Evolutionary conservation across 805 yeast species (phyloP).

Genomic region (Starmerella lactis-condensi): DNA sequence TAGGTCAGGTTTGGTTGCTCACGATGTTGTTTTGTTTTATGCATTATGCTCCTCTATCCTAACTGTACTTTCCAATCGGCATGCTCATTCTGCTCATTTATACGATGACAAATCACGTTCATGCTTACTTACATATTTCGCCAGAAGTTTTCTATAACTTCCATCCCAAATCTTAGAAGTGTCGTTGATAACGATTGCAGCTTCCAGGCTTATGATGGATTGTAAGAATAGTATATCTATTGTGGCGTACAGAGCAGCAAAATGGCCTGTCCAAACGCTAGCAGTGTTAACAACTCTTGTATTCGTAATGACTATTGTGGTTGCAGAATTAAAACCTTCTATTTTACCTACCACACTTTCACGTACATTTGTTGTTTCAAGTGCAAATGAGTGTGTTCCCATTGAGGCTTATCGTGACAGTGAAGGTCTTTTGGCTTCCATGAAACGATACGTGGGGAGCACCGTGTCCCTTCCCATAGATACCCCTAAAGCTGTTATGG

Average conservation of each 20-base stretch:
- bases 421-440: background rate
- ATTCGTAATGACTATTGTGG: constrained; percentile 59
- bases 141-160: too few relatives aligned
- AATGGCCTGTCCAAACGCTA: constrained; percentile 72
- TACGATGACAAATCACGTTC: too few relatives aligned
- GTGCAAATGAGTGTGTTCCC: constrained; percentile 9
- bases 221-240: constrained; percentile 25
- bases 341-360: constrained; percentile 13
- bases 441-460: constrained; percentile 15
- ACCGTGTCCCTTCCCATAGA: constrained; percentile 10
- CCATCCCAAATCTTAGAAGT: too few relatives aligned
- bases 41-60: too few relatives aligned
- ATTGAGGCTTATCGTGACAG: constrained; percentile 1
- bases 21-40: too few relatives aligned
- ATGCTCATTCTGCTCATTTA: background rate
- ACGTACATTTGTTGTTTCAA: constrained; percentile 13
- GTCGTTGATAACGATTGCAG: too few relatives aligned
- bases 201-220: too few relatives aligned
- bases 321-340: constrained; percentile 25
- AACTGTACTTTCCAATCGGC: background rate
- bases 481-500: constrained; percentile 5
- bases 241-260: constrained; percentile 40
- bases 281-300: constrained; percentile 55
- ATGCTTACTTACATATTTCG: too few relatives aligned
- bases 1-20: too few relatives aligned